A percentile compares a stretch with the other conserved stretches of the same genome.
These are phyloP conservation scores for Xylaria acuta DNA, from an alignment of 495 filamentous ascomycete genomes.

Conservation along the genomic window DNA sequence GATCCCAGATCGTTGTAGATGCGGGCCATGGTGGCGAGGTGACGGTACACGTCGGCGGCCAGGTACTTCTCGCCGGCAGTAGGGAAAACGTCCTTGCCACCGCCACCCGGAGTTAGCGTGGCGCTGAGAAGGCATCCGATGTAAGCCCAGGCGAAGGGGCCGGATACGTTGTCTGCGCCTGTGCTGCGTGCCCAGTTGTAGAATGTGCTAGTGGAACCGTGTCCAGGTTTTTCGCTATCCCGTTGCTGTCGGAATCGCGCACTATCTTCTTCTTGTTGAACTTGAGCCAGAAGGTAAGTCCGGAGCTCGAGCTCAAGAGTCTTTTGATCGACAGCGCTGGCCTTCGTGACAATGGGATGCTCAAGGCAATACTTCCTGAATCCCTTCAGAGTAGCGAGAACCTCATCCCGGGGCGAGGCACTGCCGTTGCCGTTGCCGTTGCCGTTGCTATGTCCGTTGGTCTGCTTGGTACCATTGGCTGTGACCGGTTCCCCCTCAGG, in stretches of 20 bases:
- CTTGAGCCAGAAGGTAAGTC: slow-evolving; percentile 39
- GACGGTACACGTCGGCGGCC: slow-evolving; percentile 38
- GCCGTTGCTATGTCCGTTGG: slow-evolving; percentile 9
- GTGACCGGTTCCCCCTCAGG: neutral
- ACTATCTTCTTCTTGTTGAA: slow-evolving; percentile 37
- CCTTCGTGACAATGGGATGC: slow-evolving; percentile 19
- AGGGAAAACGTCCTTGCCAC: slow-evolving; percentile 28
- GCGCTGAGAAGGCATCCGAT: slow-evolving; percentile 41
- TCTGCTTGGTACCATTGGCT: slow-evolving; percentile 4
- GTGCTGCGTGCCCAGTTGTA: slow-evolving; percentile 48
- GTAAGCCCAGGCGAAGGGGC: slow-evolving; percentile 48
- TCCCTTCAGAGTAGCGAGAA: slow-evolving; percentile 11
- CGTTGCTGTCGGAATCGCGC: slow-evolving; percentile 21
- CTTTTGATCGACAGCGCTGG: slow-evolving; percentile 8
- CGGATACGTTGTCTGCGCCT: slow-evolving; percentile 42
- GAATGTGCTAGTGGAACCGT: slow-evolving; percentile 12
- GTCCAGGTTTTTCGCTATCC: slow-evolving; percentile 1
- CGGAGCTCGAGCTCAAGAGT: slow-evolving; percentile 29
- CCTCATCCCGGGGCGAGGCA: slow-evolving; percentile 3
- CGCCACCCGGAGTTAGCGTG: slow-evolving; percentile 22
- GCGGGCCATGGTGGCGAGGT: slow-evolving; percentile 47
- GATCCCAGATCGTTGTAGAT: slow-evolving; percentile 52
- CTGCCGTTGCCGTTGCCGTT: slow-evolving; percentile 19
- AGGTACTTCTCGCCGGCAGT: slow-evolving; percentile 40
- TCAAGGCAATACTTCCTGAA: slow-evolving; percentile 29